Evolutionary conservation across 2,329 filamentous ascomycete species (phyloP), one percentile per base, ranked within the genome.

Genomic region (Phaeosphaeria sp.): DNA sequence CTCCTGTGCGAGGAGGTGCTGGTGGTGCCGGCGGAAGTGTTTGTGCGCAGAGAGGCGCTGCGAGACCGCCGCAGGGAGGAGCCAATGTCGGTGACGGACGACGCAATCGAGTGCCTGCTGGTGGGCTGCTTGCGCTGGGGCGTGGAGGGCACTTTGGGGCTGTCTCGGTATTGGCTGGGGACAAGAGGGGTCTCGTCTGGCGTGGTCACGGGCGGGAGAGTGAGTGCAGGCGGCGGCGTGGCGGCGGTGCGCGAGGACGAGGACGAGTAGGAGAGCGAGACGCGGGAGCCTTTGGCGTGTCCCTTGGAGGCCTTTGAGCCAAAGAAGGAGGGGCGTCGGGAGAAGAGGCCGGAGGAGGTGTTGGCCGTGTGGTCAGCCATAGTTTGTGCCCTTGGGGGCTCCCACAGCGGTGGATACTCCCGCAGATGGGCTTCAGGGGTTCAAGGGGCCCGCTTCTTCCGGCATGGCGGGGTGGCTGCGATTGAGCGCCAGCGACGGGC

Each of bases 41-140:
- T 77, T 50, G 77, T 78, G 58, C 78, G 77, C 25, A 81, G 69
- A n/a, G 77, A 80, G 56, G 77, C 74, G 52, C 72, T 70, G 56
- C 79, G 71, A 42, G 74, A 72, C 33, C 78, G 66, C 27, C 78
- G 75, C 60, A 81, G 63, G 59, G 70, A 72, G 54, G 75, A 67
- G 62, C 77, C 72, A 60, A 78, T 60, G 58, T 79, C 78, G 20
- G 72, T 71, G 41, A 78, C 72, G 18, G 71, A 74, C 23, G 63
- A 66, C 22, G 74, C 73, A 58, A 76, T 69, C 68, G 68, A 73
- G 60, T 75, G 73, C 25, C 73, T 66, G 56, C 68, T 69, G 33
- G 62, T 46, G 54, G 68, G 67, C 18, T 58, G 69, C 63, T 64
- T 71, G 54, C 63, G 64, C 20, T 65, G 71, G 42, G 74, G 70